Evolutionary conservation across 257 asterid species (phyloP).

Genomic region (Scutellaria baicalensis): DNA sequence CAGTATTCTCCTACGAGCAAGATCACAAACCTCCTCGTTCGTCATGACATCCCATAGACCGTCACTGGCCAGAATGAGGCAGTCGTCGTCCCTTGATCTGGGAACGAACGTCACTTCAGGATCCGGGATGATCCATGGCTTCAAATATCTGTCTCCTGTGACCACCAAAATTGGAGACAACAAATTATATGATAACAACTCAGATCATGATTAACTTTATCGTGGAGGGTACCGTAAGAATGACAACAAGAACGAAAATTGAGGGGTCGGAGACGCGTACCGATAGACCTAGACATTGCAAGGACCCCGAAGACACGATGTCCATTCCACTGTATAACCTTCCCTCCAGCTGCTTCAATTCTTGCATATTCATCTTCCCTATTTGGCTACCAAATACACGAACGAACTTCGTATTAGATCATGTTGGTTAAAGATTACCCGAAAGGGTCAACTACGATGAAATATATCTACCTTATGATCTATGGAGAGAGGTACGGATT

Average conservation of each 20-base stretch:
- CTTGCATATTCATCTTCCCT: conserved; percentile 91
- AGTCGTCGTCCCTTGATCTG: conserved; percentile 65
- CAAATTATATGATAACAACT: too few relatives aligned
- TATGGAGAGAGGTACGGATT: conserved; percentile 62
- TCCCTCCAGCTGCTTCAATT: conserved; percentile 95
- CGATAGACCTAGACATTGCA: conserved; percentile 96
- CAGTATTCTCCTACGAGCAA: conserved; percentile 71
- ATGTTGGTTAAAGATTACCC: not conserved
- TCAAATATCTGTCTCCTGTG: conserved; percentile 85
- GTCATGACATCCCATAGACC: conserved; percentile 95
- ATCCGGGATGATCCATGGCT: conserved; percentile 85
- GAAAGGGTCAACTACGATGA: not conserved
- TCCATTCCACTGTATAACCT: conserved; percentile 98
- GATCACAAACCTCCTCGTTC: conserved; percentile 79
- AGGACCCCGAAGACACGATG: conserved; percentile 97
- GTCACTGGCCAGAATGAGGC: conserved; percentile 86
- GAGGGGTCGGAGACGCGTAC: too few relatives aligned
- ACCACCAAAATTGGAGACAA: not conserved
- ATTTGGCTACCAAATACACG: conserved; percentile 48
- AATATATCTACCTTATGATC: conserved; percentile 70
- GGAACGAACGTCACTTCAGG: conserved; percentile 79
- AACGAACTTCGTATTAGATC: not conserved
- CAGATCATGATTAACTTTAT: too few relatives aligned
- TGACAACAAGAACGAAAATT: not conserved
- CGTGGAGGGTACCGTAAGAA: too few relatives aligned